Evolutionary conservation across 2,329 filamentous ascomycete species (phyloP).

Genomic region (Dothiorella sarmentorum): DNA sequence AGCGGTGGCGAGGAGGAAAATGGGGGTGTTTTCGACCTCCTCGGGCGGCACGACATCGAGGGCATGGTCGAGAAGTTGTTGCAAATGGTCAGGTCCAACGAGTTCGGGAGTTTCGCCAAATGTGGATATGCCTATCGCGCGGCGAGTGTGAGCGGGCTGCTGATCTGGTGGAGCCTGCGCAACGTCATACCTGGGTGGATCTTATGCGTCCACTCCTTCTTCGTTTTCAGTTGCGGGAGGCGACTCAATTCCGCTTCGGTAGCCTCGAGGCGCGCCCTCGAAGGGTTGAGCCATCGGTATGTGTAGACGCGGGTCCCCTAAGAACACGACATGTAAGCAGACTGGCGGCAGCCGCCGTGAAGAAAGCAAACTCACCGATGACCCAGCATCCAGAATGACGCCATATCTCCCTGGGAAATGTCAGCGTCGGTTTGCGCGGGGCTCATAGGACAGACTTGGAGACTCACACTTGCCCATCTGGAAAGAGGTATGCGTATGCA

Average conservation of each 20-base stretch:
- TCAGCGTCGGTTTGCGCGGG: background rate
- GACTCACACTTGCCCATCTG: constrained; percentile 43
- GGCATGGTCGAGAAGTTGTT: constrained; percentile 77
- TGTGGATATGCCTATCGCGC: constrained; percentile 65
- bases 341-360: no score
- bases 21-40: constrained; percentile 77
- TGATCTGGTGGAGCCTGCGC: background rate
- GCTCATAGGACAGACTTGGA: background rate
- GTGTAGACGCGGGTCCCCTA: constrained; percentile 86
- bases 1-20: constrained; percentile 93
- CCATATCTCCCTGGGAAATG: constrained; percentile 64
- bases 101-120: constrained; percentile 74
- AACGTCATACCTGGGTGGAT: constrained; percentile 69
- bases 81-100: constrained; percentile 78
- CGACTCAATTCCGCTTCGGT: constrained; percentile 59
- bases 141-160: background rate
- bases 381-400: constrained; percentile 95
- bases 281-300: constrained; percentile 85
- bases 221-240: constrained; percentile 76
- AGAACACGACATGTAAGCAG: constrained; percentile 4
- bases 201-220: constrained; percentile 88
- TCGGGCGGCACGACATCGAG: constrained; percentile 71
- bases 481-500: background rate
- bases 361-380: constrained; percentile 60
- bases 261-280: constrained; percentile 61